Base-by-base conservation (phyloP, 148 eudicot species). In the Polygonum aviculare region DNA sequence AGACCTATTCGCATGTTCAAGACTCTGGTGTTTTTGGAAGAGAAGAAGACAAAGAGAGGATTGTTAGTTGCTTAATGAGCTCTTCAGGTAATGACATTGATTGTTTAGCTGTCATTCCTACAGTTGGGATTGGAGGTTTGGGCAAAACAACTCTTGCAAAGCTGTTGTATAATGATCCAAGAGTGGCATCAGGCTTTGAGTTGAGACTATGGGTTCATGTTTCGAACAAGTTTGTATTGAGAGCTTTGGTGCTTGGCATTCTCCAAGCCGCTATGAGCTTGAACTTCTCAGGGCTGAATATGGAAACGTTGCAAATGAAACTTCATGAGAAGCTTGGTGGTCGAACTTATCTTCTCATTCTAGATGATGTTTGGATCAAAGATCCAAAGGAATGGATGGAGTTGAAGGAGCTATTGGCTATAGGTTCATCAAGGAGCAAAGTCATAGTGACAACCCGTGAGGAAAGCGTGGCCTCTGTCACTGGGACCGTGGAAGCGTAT, bases 361-460 rank as follows among this genome's bases (percentile, higher is more conserved):
- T 63, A 12, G 70, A 63, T 33, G 70, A 63, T 63, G 70, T 63
- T 1, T 63, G 70, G 70, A 63, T 63, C n/a, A 63, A 12, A 12
- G 70, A 63, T 63, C 70, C 70, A 63, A 15, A 63, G 70, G 40
- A 63, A 35, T 63, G 70, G 41, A 39, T 39, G 41, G 41, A 3
- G 41, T 41, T 63, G 35, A 63, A 14, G 40, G 41, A 36, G 41
- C 33, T 63, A 35, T 63, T 63, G 7, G 39, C 15, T 35, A 14
- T 47, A 4, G 80, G 80, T 60, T 11, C 39, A 35, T 74, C 75
- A 4, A n/a, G 77, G 41, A 80, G 78, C 21, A 62, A 73, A 40
- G 59, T 83, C 33, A 14, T 80, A 33, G 83, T 80, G 9, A 83
- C 85, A 0, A 75, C 83, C 3, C 83, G 85, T 39, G 78, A 79